phyloP scores from a whole-genome alignment of 2,329 filamentous ascomycete species.

The Trichoderma semiorbis region DNA sequence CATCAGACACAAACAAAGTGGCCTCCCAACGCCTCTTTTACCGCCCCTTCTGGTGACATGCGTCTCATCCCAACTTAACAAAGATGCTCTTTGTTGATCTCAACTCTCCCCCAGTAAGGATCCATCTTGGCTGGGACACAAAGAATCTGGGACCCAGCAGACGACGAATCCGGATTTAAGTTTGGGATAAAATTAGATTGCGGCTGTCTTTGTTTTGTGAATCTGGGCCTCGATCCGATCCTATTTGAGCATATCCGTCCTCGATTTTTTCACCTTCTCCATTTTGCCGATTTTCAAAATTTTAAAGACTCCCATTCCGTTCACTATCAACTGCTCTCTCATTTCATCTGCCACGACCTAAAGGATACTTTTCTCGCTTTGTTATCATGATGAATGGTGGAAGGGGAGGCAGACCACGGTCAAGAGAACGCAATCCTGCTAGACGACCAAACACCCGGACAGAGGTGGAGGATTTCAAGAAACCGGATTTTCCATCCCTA shows the following conservation, averaged over 20 bases:
- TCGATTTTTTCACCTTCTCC: background rate
- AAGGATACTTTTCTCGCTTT: background rate
- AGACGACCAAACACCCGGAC: constrained; percentile 6
- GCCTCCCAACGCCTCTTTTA: background rate
- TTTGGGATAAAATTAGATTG: background rate
- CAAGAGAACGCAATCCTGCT: constrained; percentile 20
- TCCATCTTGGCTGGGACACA: constrained; percentile 14
- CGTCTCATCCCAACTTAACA: constrained; percentile 17
- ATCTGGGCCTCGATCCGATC: background rate
- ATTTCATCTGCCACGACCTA: background rate
- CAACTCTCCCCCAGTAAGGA: constrained; percentile 12
- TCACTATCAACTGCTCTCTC: background rate
- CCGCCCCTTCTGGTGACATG: background rate
- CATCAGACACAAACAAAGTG: background rate
- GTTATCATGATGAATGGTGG: constrained; percentile 3
- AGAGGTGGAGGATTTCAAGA: constrained; percentile 21
- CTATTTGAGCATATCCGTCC: constrained; percentile 12
- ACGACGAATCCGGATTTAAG: constrained; percentile 2
- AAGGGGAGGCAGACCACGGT: constrained; percentile 8
- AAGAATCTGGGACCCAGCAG: constrained; percentile 5
- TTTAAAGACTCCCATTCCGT: background rate
- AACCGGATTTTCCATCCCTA: constrained; percentile 27
- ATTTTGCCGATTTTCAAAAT: background rate
- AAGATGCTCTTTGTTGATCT: constrained; percentile 29
- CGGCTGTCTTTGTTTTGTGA: background rate